Percentiles rank a stretch among this genome's conserved stretches.
phyloP scores from a whole-genome alignment of 495 filamentous ascomycete species.

The Pyronema domesticum region DNA sequence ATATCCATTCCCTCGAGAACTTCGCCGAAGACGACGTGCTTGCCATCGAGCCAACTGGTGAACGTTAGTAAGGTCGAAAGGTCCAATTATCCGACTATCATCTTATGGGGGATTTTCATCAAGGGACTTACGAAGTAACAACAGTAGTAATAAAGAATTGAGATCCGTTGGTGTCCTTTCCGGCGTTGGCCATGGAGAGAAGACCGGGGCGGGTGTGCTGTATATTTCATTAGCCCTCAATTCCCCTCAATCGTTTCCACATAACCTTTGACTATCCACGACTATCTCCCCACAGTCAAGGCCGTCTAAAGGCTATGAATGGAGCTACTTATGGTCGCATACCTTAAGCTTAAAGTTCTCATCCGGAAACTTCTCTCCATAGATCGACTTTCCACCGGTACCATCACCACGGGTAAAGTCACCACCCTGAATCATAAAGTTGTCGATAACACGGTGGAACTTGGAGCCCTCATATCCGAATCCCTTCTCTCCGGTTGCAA shows the following conservation, averaged over 20 bases:
- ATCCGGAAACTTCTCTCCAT: constrained; percentile 84
- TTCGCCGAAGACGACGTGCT: constrained; percentile 82
- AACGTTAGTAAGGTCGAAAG: constrained; percentile 16
- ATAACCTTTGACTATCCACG: too few species aligned
- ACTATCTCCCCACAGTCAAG: too few species aligned
- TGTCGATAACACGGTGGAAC: constrained; percentile 97
- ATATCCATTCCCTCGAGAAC: constrained; percentile 83
- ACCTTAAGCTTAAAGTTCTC: constrained; percentile 99
- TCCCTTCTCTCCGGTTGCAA: constrained; percentile 93
- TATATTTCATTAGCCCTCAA: too few species aligned
- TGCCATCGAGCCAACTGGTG: constrained; percentile 66
- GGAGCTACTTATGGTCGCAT: constrained; percentile 48
- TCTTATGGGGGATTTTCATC: too few species aligned
- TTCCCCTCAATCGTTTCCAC: neutral
- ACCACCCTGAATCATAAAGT: constrained; percentile 99
- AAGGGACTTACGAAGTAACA: constrained; percentile 48
- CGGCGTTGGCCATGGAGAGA: constrained; percentile 88
- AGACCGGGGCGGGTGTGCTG: constrained; percentile 39
- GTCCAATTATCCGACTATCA: too few species aligned
- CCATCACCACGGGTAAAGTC: constrained; percentile 87
- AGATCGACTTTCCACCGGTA: constrained; percentile 35
- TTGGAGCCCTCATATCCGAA: constrained; percentile 86
- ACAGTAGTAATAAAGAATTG: constrained; percentile 96
- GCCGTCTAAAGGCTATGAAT: constrained; percentile 40
- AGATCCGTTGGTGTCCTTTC: constrained; percentile 93